Conservation (phyloP, 176 grass and related monocot species). For the Lolium perenne region DNA sequence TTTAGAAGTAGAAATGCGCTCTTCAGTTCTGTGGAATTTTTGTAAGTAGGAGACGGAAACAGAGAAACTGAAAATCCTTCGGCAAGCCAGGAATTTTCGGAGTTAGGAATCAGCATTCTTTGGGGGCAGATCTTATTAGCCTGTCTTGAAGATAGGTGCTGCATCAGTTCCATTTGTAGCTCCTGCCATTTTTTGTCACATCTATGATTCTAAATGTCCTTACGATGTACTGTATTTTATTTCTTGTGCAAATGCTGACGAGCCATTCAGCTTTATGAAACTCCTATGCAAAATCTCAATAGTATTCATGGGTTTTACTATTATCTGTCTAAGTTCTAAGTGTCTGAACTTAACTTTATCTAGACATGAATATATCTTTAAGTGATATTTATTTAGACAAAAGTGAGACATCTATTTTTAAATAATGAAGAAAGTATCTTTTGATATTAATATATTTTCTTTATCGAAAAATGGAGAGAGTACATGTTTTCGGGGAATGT, state of each 20-base stretch:
- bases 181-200: neutral
- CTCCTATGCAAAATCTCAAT: neutral
- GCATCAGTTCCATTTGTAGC: neutral
- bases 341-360: too few relatives aligned
- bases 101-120: neutral
- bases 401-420: too few relatives aligned
- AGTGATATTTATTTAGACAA: too few relatives aligned
- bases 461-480: too few relatives aligned
- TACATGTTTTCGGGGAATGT: neutral
- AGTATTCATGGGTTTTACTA: neutral
- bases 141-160: slow-evolving; percentile 3
- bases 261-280: neutral
- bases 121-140: neutral
- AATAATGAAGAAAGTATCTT: too few relatives aligned
- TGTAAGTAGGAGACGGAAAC: slow-evolving; percentile 9
- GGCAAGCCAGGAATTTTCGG: neutral
- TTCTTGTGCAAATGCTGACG: neutral
- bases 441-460: too few relatives aligned
- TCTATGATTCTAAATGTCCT: neutral
- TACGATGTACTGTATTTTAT: neutral
- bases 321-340: too few relatives aligned
- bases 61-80: neutral
- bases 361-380: too few relatives aligned
- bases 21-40: neutral
- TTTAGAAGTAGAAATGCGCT: slow-evolving; percentile 21